Conservation (phyloP, 345 rosid genomes). For the Excoecaria cochinchinensis region DNA sequence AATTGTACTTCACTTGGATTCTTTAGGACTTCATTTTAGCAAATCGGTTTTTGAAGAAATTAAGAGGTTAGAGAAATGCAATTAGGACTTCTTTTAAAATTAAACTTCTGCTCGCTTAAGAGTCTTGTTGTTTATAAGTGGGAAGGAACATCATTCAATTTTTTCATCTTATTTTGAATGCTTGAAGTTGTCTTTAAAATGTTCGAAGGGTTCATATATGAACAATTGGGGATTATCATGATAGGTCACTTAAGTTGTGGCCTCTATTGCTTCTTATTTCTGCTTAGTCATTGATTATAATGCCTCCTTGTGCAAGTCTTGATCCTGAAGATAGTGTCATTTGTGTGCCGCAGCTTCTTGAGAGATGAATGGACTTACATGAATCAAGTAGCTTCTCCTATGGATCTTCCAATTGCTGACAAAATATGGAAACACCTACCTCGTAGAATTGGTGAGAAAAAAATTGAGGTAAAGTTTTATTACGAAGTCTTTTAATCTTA, state of each 20-base stretch:
- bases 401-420: conserved; percentile 56
- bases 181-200: too few relatives aligned
- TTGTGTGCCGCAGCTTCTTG: conserved; percentile 50
- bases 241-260: neutral
- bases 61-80: conserved; percentile 57
- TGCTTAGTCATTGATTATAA: conserved; percentile 10
- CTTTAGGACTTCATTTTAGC: conserved; percentile 71
- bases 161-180: neutral
- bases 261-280: neutral
- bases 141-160: neutral
- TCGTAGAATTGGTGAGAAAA: conserved; percentile 48
- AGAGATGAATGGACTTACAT: conserved; percentile 77
- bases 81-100: neutral
- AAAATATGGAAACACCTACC: conserved; percentile 63
- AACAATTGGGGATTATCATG: conserved; percentile 4
- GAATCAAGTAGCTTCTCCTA: conserved; percentile 47
- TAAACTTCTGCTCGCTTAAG: neutral
- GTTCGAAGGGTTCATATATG: too few relatives aligned
- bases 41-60: conserved; percentile 56
- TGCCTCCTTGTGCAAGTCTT: conserved; percentile 14
- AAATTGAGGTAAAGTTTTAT: conserved; percentile 28
- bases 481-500: neutral
- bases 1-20: conserved; percentile 85
- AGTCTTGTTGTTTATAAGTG: neutral
- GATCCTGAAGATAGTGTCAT: conserved; percentile 12